A percentile compares a stretch with the other conserved stretches of the same genome.
These are phyloP conservation scores for Balakata baccata DNA, from an alignment of 345 rosid species.

Conservation along the genomic window DNA sequence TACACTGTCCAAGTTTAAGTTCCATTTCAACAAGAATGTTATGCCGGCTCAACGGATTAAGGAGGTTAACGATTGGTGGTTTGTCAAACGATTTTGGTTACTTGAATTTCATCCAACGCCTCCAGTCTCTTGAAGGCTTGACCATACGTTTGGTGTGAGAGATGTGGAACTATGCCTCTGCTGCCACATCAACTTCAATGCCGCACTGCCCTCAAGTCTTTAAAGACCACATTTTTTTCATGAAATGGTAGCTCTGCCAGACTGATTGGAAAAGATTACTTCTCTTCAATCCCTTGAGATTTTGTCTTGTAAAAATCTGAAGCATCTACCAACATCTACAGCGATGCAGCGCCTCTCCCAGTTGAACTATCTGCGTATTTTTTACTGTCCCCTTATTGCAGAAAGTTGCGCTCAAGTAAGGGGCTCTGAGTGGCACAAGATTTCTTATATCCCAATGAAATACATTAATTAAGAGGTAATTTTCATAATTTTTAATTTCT, in stretches of 20 bases:
- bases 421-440: neutral
- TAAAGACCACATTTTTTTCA: neutral
- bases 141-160: neutral
- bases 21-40: neutral
- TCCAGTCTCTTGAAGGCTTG: neutral
- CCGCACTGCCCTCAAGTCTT: neutral
- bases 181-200: slow-evolving; percentile 9
- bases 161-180: neutral
- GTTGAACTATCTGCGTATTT: neutral
- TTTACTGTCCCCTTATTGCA: neutral
- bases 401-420: neutral
- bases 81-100: neutral
- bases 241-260: neutral
- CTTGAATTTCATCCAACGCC: neutral
- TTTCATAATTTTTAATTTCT: too few relatives aligned
- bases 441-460: neutral
- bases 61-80: neutral
- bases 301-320: neutral
- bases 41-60: neutral
- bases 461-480: too few relatives aligned
- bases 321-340: neutral
- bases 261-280: slow-evolving; percentile 3
- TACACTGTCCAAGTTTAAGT: neutral
- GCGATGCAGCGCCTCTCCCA: neutral
- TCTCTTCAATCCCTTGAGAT: neutral